Evolutionary conservation across 2,329 filamentous ascomycete genomes (phyloP), one percentile per base, ranked within the genome.

Genomic region (Alternaria atra): DNA sequence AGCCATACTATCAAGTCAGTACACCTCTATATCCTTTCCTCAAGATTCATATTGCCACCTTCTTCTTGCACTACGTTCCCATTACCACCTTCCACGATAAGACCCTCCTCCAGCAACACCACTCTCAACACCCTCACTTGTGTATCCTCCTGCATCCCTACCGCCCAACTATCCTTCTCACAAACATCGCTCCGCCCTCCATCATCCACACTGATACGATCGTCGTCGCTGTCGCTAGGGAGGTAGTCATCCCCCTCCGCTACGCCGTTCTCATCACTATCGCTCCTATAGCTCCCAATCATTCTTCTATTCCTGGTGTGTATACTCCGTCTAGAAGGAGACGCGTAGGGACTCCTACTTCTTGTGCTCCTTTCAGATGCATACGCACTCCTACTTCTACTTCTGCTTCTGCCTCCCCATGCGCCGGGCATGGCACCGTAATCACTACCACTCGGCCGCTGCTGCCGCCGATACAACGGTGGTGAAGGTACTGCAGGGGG

Each of bases 251-350:
- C 42, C 25, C 55, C 55, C 27, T 57, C 46, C 10, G 46, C 46
- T 52, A 57, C 27, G 9, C 55, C 58, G 10, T 61, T 50, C 27
- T 53, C 58, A 51, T 53, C 48, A 52, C 40, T 47, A 4, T 42
- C 37, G 35, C 32, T 37, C 13, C 23, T 50, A 35, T 37, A 50
- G 20, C 20, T 27, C 30, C 30, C 46, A 17, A 25, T 27, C 8
- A 30, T 35, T 23, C 46, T 35, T 25, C 51, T 23, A 5, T 17
- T 20, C 29, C 35, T 34, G n/a, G 29, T 10, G 7, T 27, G 35
- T 23, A 17, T 53, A 1, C 25, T 42, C 8, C 46, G 17, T 32
- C 17, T 29, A 53, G 35, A 2, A 6, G 35, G 35, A 13, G 52
- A 34, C 4, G 32, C 7, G 10, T 40, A 55, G 4, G 53, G 42